Conservation (phyloP, 1,284 basidiomycete genomes). For the Pascua sp. region DNA sequence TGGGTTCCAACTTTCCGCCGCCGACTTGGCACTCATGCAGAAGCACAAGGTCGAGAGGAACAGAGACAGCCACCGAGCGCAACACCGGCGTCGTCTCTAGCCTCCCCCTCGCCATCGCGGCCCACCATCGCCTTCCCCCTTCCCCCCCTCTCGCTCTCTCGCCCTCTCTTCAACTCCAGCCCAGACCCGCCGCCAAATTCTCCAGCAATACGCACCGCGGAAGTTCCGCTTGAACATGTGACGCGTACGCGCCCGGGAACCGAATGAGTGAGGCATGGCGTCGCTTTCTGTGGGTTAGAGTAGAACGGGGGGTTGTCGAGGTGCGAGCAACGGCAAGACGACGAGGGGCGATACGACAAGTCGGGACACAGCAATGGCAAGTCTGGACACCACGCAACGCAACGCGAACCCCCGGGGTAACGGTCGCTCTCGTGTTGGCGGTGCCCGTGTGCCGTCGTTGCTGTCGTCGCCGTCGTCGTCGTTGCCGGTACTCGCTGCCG, state of each 20-base stretch:
- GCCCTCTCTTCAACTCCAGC: neutral
- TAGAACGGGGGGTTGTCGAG: too few species aligned
- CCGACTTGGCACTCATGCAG: neutral
- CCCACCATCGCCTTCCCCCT: neutral
- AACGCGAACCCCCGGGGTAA: too few species aligned
- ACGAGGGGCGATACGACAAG: too few species aligned
- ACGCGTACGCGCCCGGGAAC: slow-evolving; percentile 99
- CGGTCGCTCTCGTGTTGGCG: too few species aligned
- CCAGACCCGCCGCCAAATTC: neutral
- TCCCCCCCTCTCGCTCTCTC: slow-evolving; percentile 2
- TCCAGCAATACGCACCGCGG: slow-evolving; percentile 65
- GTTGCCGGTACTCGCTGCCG: neutral
- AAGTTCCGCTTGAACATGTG: slow-evolving; percentile 98
- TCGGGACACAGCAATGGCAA: too few species aligned
- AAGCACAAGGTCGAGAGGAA: neutral
- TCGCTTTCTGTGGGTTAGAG: slow-evolving; percentile 48
- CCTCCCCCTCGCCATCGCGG: neutral
- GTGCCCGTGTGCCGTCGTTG: neutral
- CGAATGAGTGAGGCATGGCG: slow-evolving; percentile 99
- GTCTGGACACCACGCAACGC: too few species aligned
- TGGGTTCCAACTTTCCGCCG: too few species aligned
- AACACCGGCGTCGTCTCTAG: neutral
- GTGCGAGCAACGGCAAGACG: too few species aligned
- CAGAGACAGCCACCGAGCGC: neutral
- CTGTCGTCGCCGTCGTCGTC: neutral